A percentile compares a stretch with the other conserved stretches of the same genome.
Evolutionary conservation across 2,329 filamentous ascomycete species (phyloP).

Genomic region (Colletotrichum sp.): DNA sequence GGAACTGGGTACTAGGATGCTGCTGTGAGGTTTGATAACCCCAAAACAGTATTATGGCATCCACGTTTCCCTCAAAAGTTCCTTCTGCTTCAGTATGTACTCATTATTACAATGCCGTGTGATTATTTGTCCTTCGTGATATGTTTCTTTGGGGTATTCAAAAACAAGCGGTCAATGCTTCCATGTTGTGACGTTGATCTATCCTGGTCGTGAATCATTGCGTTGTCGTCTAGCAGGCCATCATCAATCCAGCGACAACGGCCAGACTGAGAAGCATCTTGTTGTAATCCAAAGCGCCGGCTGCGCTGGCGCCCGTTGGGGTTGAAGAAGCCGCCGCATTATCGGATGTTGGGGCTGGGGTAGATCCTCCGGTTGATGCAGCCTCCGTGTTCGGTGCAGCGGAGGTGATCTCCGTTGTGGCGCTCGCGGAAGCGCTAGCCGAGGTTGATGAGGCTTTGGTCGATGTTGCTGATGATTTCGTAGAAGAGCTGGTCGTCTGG

Average conservation of each 20-base stretch:
- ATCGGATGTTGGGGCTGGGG: not conserved
- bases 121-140: not conserved
- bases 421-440: not conserved
- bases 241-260: not conserved
- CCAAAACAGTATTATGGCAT: not conserved
- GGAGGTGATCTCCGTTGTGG: not conserved
- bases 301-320: not conserved
- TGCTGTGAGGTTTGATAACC: not conserved
- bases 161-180: not conserved
- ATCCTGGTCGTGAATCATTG: not conserved
- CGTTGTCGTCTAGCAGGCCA: not conserved
- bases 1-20: not conserved
- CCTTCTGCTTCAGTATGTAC: not conserved
- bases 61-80: not conserved
- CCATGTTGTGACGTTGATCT: not conserved
- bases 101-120: not conserved
- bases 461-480: not conserved
- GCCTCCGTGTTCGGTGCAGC: not conserved
- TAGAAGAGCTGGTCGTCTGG: not conserved
- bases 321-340: not conserved
- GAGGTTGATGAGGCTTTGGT: not conserved
- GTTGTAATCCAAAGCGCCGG: not conserved
- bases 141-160: not conserved
- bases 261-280: not conserved
- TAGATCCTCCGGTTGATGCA: not conserved